These are phyloP conservation scores for Beta macrorhiza DNA, from an alignment of 179 eudicot species.

Conservation along the genomic window DNA sequence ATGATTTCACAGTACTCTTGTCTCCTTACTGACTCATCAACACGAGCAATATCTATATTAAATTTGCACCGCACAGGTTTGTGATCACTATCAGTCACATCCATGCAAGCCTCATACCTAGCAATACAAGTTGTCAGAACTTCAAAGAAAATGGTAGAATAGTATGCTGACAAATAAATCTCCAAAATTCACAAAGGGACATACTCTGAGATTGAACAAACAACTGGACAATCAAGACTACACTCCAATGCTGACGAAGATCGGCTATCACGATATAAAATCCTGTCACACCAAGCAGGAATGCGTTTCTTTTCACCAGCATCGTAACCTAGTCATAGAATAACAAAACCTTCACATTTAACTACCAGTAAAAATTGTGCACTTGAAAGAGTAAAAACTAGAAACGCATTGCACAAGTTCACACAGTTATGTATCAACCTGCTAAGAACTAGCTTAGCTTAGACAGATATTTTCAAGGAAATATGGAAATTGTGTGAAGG, in stretches of 20 bases:
- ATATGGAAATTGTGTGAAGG: too few species aligned
- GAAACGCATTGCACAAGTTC: background rate
- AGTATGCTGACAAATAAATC: background rate
- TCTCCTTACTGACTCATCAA: conserved; percentile 83
- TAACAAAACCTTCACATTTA: conserved; percentile 7
- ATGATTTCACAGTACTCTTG: conserved; percentile 84
- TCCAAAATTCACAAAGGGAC: conserved; percentile 26
- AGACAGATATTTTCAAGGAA: too few species aligned
- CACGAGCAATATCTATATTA: conserved; percentile 76
- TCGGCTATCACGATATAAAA: conserved; percentile 89
- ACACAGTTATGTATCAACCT: background rate
- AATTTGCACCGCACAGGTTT: conserved; percentile 94
- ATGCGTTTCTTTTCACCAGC: conserved; percentile 94
- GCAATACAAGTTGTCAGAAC: conserved; percentile 4
- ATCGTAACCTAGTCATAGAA: conserved; percentile 71
- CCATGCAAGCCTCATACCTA: conserved; percentile 99
- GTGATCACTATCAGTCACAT: conserved; percentile 98
- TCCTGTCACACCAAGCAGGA: conserved; percentile 99
- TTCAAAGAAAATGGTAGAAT: background rate
- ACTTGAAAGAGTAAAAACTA: background rate
- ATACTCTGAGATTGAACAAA: conserved; percentile 71
- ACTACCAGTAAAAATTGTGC: background rate
- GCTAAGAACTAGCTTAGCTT: too few species aligned
- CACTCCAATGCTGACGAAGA: conserved; percentile 66
- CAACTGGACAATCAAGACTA: conserved; percentile 91